Conservation (phyloP, 805 yeast species). For the Pichia manshurica region DNA sequence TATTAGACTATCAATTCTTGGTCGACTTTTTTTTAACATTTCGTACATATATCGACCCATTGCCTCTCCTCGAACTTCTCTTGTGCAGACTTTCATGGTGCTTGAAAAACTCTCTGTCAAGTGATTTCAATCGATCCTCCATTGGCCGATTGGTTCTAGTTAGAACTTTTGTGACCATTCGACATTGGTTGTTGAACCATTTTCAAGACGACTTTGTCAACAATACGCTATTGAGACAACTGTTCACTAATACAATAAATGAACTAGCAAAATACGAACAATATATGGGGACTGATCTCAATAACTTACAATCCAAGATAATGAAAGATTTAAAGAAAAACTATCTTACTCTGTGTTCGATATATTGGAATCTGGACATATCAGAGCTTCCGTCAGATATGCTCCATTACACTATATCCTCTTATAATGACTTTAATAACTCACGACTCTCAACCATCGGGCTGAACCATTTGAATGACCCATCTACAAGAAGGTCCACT, state of each 20-base stretch:
- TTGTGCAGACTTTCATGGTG: constrained; percentile 71
- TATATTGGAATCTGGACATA: constrained; percentile 29
- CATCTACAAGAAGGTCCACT: constrained; percentile 37
- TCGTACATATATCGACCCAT: constrained; percentile 60
- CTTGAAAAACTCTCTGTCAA: constrained; percentile 30
- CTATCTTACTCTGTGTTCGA: constrained; percentile 27
- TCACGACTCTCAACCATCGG: constrained; percentile 35
- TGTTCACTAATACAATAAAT: constrained; percentile 40
- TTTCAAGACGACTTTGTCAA: constrained; percentile 78
- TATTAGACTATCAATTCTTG: constrained; percentile 69
- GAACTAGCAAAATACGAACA: constrained; percentile 27
- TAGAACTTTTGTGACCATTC: constrained; percentile 76
- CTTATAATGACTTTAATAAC: constrained; percentile 26
- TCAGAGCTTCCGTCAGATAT: constrained; percentile 14
- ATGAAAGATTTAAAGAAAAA: constrained; percentile 31
- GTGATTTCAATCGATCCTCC: constrained; percentile 27
- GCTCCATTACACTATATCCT: constrained; percentile 19
- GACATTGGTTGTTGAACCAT: constrained; percentile 88
- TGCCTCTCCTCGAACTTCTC: constrained; percentile 54
- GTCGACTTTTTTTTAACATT: constrained; percentile 85
- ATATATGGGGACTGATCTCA: constrained; percentile 13
- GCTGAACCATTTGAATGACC: constrained; percentile 33
- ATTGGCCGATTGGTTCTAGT: constrained; percentile 64
- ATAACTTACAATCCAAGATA: constrained; percentile 24
- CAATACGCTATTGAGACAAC: constrained; percentile 40